These are phyloP conservation scores for Selaginella tamariscina DNA, from an alignment of 75 land plant species.

Conservation along the genomic window DNA sequence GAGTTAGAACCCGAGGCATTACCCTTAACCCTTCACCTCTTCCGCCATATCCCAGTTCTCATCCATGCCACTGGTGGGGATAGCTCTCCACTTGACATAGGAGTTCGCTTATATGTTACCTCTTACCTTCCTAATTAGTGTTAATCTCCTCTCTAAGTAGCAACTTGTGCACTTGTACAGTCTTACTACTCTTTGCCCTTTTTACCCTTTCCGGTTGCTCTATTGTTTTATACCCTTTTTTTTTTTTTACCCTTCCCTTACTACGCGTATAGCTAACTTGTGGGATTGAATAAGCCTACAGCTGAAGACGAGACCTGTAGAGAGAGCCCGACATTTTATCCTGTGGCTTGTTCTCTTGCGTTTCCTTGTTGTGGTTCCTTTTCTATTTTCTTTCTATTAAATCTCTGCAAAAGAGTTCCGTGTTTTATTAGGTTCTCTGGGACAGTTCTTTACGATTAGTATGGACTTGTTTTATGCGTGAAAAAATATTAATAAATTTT, in stretches of 20 bases:
- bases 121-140: conserved; percentile 32
- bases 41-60: conserved; percentile 40
- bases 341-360: no score
- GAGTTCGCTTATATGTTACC: conserved; percentile 47
- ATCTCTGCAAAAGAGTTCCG: neutral
- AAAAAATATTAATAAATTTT: neutral
- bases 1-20: conserved; percentile 46
- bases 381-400: neutral
- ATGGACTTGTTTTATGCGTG: neutral
- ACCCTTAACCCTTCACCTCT: conserved; percentile 50
- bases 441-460: neutral
- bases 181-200: neutral
- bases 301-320: neutral
- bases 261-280: neutral
- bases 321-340: neutral
- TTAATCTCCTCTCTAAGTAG: neutral
- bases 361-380: neutral
- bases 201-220: neutral
- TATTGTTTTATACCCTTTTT: neutral
- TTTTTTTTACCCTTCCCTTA: neutral
- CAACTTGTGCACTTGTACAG: neutral
- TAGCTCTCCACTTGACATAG: conserved; percentile 65
- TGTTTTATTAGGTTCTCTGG: neutral
- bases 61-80: conserved; percentile 64
- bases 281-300: neutral